Conservation (phyloP, 768 basidiomycete species). For the Crucibulum laeve region DNA sequence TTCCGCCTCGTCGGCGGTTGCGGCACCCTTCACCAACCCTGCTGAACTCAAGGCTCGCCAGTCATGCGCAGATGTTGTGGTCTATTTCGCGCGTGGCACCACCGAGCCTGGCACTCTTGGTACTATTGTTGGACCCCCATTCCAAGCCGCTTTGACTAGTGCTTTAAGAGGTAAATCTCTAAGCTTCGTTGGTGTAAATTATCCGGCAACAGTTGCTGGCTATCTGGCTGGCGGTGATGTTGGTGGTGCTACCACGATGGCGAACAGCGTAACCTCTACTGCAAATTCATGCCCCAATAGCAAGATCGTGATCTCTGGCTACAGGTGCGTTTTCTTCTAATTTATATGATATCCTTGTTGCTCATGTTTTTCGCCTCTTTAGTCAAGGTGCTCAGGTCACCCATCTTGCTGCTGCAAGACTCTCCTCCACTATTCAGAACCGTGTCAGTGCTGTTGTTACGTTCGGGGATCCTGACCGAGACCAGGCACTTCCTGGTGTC, state of each 20-base stretch:
- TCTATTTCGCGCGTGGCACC: background rate
- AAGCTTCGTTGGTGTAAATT: background rate
- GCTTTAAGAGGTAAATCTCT: background rate
- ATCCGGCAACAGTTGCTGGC: background rate
- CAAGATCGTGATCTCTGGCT: conserved; percentile 18
- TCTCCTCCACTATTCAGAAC: conserved; percentile 5
- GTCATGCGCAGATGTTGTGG: background rate
- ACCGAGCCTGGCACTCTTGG: background rate
- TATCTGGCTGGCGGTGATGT: conserved; percentile 10
- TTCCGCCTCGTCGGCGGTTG: too few relatives aligned
- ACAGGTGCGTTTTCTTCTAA: conserved; percentile 6
- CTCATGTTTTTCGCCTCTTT: too few relatives aligned
- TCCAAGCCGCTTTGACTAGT: background rate
- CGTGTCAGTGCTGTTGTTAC: conserved; percentile 18
- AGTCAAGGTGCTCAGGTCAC: too few relatives aligned
- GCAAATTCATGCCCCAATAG: conserved; percentile 18
- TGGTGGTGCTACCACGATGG: conserved; percentile 10
- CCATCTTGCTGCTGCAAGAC: too few relatives aligned
- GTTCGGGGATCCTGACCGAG: conserved; percentile 19
- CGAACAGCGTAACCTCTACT: conserved; percentile 4
- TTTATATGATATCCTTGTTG: too few relatives aligned
- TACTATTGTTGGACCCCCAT: background rate
- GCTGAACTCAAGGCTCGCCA: background rate
- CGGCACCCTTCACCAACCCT: too few relatives aligned
- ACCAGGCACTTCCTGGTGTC: conserved; percentile 14